Base-by-base conservation (phyloP, 2,329 filamentous ascomycete genomes). In the Colletotrichum sp. region DNA sequence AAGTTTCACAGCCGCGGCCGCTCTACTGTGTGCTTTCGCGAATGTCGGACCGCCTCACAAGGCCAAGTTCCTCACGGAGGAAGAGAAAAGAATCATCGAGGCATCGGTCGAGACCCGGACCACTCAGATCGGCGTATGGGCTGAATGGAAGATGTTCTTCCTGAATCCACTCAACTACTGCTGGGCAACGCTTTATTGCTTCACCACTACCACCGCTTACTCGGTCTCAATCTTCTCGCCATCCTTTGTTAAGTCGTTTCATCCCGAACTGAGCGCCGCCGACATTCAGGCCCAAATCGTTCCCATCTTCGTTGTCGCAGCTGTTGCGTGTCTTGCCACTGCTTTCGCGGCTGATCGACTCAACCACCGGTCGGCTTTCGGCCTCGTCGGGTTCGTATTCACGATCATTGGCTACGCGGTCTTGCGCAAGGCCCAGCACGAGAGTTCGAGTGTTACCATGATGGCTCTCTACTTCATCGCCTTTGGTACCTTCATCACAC, bases 1-100 rank as follows among this genome's bases (percentile, higher is more conserved):
- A 21, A 74, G 77, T 6, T 72, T 82, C 18, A 83, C 82, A 3
- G 72, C 79, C 3, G 72, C 78, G 14, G 76, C 79, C 28, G 75
- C 78, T 82, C 60, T 82, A 82, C 9, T 71, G 6, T 78, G 77
- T 57, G 32, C 57, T 9, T 36, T 67, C 13, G 68, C 78, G 2
- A 75, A 77, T 12, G 64, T 77, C 16, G 75, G 78, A 6, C 75
- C 75, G 4, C 78, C 78, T 6, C 24, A 72, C 3, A 78, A 75
- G 12, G 77, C 78, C 5, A 69, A 66, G 2, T 79, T 78, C 30
- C 69, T 79, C 8, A 75, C 72, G 1, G 71, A 77, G 16, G 65
- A 55, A 6, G 78, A 79, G 18, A 79, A 76, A 4, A 28, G 10
- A 4, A 36, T 68, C 0, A 75, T 79, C 39, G 32, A 21, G 6